Percentiles rank a stretch among this genome's conserved stretches.
These are phyloP conservation scores for Pseudozyma hubeiensis DNA, from an alignment of 1,284 basidiomycete genomes.

Conservation along the genomic window DNA sequence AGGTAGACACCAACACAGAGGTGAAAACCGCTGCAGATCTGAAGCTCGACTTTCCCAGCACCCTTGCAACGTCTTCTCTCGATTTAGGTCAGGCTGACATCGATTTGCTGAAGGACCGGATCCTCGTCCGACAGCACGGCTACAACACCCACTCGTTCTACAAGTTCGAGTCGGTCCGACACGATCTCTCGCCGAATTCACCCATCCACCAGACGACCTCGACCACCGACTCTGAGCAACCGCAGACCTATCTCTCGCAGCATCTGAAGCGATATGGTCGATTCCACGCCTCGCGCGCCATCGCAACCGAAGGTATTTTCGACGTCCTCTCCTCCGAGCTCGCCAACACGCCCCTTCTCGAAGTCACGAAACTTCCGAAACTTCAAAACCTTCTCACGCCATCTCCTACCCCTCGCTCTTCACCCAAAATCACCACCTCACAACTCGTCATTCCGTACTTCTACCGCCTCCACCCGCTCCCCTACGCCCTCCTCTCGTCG, in stretches of 20 bases:
- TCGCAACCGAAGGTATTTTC: not conserved
- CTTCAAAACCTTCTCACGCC: conserved; percentile 13
- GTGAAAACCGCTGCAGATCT: conserved; percentile 8
- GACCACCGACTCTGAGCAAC: not conserved
- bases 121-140: conserved; percentile 22
- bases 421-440: not conserved
- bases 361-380: conserved; percentile 19
- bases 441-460: conserved; percentile 22
- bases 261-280: conserved; percentile 23
- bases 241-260: conserved; percentile 14
- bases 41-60: conserved; percentile 7
- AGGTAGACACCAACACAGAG: not conserved
- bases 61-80: not conserved
- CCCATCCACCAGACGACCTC: not conserved
- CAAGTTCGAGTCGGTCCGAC: conserved; percentile 7
- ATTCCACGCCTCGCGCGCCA: not conserved
- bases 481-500: not conserved
- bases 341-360: conserved; percentile 9
- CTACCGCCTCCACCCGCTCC: conserved; percentile 24
- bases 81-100: not conserved
- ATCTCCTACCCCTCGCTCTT: not conserved
- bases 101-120: conserved; percentile 3
- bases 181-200: conserved; percentile 11
- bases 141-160: conserved; percentile 19
- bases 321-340: conserved; percentile 3